Conservation (phyloP, 2,329 filamentous ascomycete genomes). For the Helotiales sp. region DNA sequence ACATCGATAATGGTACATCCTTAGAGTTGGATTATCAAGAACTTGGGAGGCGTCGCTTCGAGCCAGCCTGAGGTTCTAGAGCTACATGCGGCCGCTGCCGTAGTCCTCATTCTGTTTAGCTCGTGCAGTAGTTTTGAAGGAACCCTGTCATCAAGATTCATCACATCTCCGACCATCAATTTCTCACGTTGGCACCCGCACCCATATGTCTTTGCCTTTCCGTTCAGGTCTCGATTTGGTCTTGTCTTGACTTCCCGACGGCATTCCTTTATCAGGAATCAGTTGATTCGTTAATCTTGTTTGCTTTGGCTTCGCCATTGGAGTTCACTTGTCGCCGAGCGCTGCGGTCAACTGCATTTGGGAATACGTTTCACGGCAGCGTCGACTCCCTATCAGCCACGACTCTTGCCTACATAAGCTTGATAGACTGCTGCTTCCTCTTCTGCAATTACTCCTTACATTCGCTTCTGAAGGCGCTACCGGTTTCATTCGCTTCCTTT, state of each 20-base stretch:
- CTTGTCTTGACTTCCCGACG: conserved; percentile 6
- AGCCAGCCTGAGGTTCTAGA: not conserved
- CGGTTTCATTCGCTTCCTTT: not conserved
- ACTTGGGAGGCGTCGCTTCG: not conserved
- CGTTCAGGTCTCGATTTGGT: not conserved
- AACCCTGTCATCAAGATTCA: not conserved
- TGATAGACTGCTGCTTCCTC: not conserved
- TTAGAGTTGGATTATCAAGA: conserved; percentile 3
- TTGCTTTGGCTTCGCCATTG: not conserved
- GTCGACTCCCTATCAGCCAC: not conserved
- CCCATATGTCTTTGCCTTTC: not conserved
- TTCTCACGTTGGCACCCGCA: conserved; percentile 12
- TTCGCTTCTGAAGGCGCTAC: not conserved
- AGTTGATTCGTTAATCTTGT: conserved; percentile 6
- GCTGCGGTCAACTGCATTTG: conserved; percentile 10
- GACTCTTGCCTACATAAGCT: not conserved
- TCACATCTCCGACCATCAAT: conserved; percentile 1
- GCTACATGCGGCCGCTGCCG: no score
- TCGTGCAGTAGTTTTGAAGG: not conserved
- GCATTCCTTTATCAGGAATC: conserved; percentile 10
- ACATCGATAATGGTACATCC: not conserved
- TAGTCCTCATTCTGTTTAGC: not conserved
- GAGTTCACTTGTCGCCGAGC: not conserved
- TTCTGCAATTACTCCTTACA: not conserved
- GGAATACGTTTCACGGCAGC: conserved; percentile 19